Conservation (phyloP, 306 rosid genomes). For the Benincasa hispida region DNA sequence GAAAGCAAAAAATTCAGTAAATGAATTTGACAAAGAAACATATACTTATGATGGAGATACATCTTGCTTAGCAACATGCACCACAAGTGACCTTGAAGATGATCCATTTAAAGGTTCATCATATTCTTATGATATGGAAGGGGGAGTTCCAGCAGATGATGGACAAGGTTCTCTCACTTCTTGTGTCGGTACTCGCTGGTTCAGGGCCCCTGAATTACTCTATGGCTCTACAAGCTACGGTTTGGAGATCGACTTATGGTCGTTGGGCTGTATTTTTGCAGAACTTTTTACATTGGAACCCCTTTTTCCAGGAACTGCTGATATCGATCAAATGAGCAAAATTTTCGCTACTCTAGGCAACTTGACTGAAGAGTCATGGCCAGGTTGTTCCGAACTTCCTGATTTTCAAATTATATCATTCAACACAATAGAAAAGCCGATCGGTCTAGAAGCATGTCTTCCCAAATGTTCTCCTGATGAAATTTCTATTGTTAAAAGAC, state of each 20-base stretch:
- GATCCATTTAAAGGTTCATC: constrained; percentile 53
- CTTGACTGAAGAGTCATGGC: constrained; percentile 62
- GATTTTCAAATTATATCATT: constrained; percentile 53
- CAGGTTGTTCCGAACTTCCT: constrained; percentile 54
- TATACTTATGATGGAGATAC: constrained; percentile 44
- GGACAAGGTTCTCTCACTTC: constrained; percentile 54
- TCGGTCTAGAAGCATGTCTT: constrained; percentile 46
- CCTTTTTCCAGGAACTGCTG: constrained; percentile 68
- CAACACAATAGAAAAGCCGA: constrained; percentile 46
- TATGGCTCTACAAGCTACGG: constrained; percentile 66
- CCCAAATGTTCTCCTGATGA: constrained; percentile 30
- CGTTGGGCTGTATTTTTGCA: constrained; percentile 72
- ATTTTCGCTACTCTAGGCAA: constrained; percentile 59
- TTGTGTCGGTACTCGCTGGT: constrained; percentile 87
- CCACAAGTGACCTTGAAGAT: constrained; percentile 57
- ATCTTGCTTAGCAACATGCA: constrained; percentile 86
- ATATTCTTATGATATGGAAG: constrained; percentile 50
- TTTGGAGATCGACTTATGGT: constrained; percentile 81
- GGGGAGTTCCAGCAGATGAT: constrained; percentile 22
- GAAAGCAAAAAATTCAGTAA: constrained; percentile 32
- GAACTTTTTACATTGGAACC: constrained; percentile 61
- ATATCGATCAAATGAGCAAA: constrained; percentile 74
- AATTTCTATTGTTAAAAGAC: constrained; percentile 36
- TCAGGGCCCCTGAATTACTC: constrained; percentile 74
- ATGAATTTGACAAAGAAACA: constrained; percentile 49